These are phyloP conservation scores for Yarrowia phangngaensis DNA, from an alignment of 805 yeast genomes.

Conservation along the genomic window DNA sequence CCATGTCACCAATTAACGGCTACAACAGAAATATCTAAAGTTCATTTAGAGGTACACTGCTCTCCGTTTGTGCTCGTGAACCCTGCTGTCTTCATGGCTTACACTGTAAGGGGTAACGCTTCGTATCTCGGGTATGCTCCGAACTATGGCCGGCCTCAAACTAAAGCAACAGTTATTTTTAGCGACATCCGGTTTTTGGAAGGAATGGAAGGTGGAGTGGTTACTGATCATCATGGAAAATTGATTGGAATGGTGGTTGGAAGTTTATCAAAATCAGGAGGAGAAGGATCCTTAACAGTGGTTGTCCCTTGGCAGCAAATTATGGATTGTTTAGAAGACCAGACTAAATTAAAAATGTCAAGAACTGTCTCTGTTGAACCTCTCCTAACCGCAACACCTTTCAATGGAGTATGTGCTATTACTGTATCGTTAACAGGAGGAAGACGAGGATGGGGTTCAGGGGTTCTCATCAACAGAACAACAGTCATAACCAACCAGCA, in stretches of 20 bases:
- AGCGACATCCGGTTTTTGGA: constrained; percentile 38
- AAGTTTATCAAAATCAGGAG: constrained; percentile 32
- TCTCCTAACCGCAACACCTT: constrained; percentile 1
- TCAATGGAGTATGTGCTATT: constrained; percentile 19
- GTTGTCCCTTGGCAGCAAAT: constrained; percentile 37
- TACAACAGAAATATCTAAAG: constrained; percentile 9
- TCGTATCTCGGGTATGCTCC: constrained; percentile 29
- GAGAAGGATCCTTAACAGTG: constrained; percentile 38
- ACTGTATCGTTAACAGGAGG: constrained; percentile 29
- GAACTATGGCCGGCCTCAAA: constrained; percentile 24
- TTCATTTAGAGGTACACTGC: constrained; percentile 31
- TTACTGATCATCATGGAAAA: constrained; percentile 17
- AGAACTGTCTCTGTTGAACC: constrained; percentile 12
- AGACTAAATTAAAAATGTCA: constrained; percentile 4
- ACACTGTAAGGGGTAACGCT: constrained; percentile 35
- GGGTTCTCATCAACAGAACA: constrained; percentile 35
- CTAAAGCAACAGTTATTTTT: constrained; percentile 29
- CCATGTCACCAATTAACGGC: constrained; percentile 15
- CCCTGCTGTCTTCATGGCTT: constrained; percentile 39
- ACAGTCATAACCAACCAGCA: constrained; percentile 39
- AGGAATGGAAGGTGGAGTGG: constrained; percentile 41
- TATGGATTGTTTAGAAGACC: constrained; percentile 3
- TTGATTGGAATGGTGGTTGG: constrained; percentile 38
- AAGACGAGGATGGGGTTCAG: constrained; percentile 41
- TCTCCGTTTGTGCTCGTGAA: constrained; percentile 40